These are phyloP conservation scores for Rutstroemia sydowiana DNA, from an alignment of 2,329 filamentous ascomycete genomes.

Conservation along the genomic window DNA sequence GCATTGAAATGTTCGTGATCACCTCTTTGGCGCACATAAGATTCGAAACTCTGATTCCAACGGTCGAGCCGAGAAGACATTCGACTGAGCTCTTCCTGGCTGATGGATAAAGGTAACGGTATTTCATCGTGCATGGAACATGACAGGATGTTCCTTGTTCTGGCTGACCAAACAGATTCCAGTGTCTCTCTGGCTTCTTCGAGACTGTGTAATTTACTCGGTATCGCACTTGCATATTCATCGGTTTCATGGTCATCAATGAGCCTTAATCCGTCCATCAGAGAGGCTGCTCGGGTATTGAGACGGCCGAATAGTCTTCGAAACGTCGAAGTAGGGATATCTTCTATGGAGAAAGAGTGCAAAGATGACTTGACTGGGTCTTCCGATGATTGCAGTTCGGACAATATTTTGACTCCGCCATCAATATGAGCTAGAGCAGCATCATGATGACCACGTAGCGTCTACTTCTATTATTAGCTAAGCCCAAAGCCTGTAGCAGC, in stretches of 20 bases:
- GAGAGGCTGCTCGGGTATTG: conserved; percentile 11
- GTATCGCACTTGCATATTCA: not conserved
- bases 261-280: not conserved
- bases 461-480: conserved; percentile 6
- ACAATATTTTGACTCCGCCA: conserved; percentile 14
- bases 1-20: not conserved
- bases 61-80: not conserved
- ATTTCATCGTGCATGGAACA: conserved; percentile 7
- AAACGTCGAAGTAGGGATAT: conserved; percentile 12
- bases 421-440: conserved; percentile 17
- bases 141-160: not conserved
- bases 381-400: conserved; percentile 9
- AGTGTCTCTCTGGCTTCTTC: conserved; percentile 4
- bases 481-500: not conserved
- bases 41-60: conserved; percentile 2
- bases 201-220: not conserved
- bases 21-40: not conserved
- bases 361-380: not conserved
- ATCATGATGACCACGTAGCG: conserved; percentile 13
- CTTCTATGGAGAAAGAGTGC: not conserved
- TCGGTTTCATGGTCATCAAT: not conserved
- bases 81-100: not conserved
- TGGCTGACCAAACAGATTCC: conserved; percentile 5
- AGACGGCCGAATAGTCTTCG: conserved; percentile 14
- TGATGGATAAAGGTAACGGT: not conserved